Evolutionary conservation across 2,329 filamentous ascomycete genomes (phyloP).

Genomic region (Colletotrichum liriopes): DNA sequence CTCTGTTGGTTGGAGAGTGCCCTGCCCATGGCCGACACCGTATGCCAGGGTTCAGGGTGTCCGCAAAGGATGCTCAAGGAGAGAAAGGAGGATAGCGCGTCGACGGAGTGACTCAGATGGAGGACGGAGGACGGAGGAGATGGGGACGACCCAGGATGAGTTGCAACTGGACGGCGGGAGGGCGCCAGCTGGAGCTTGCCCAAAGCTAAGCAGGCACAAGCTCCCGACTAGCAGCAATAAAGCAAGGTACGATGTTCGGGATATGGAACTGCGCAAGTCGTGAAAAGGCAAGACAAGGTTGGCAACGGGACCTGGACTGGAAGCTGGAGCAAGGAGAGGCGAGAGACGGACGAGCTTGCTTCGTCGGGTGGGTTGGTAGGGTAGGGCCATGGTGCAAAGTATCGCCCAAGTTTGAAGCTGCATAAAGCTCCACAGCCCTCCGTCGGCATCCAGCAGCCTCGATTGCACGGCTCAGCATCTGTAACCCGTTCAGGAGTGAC

Average conservation of each 20-base stretch:
- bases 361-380: neutral
- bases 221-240: neutral
- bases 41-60: conserved; percentile 13
- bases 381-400: neutral
- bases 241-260: neutral
- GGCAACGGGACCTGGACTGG: neutral
- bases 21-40: neutral
- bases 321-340: neutral
- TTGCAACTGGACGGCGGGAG: conserved; percentile 2
- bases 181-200: conserved; percentile 11
- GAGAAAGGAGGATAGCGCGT: conserved; percentile 11
- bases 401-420: conserved; percentile 12
- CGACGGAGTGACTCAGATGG: conserved; percentile 21
- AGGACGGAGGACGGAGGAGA: conserved; percentile 1
- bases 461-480: conserved; percentile 6
- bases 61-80: conserved; percentile 1
- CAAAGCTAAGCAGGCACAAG: conserved; percentile 8
- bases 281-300: neutral
- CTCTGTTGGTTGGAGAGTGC: neutral
- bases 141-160: neutral
- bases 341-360: too few species aligned
- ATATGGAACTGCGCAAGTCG: neutral
- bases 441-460: conserved; percentile 1
- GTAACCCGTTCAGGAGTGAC: conserved; percentile 4
- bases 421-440: conserved; percentile 22